A percentile compares a stretch with the other conserved stretches of the same genome.
Evolutionary conservation across 768 basidiomycete species (phyloP).

Genomic region (Rhizopogon salebrosus): DNA sequence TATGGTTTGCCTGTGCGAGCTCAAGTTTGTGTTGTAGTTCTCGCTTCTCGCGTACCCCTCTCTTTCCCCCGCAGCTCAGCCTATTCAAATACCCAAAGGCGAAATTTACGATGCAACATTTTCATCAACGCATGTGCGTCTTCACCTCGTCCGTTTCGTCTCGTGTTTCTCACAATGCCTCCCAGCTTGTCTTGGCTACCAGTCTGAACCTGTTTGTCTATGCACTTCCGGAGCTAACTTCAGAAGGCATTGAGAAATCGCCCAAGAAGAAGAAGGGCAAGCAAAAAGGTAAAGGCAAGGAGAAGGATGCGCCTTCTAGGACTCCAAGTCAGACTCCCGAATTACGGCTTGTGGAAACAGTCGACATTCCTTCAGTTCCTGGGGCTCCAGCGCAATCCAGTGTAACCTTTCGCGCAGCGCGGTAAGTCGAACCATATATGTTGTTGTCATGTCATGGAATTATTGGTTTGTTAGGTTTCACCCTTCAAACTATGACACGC

Average conservation of each 20-base stretch:
- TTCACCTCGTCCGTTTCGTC: neutral
- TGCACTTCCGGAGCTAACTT: constrained; percentile 35
- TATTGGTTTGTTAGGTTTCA: constrained; percentile 44
- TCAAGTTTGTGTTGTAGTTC: constrained; percentile 35
- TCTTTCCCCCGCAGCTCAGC: constrained; percentile 40
- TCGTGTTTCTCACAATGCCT: neutral
- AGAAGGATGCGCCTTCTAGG: constrained; percentile 36
- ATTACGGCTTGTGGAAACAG: constrained; percentile 42
- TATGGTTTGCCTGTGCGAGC: constrained; percentile 6
- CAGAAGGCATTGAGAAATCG: constrained; percentile 8
- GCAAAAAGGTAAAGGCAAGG: constrained; percentile 30
- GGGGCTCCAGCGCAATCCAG: constrained; percentile 39
- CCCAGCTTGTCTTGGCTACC: constrained; percentile 62
- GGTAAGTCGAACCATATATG: constrained; percentile 30
- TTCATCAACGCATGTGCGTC: constrained; percentile 54
- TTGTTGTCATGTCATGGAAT: constrained; percentile 4
- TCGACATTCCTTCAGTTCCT: constrained; percentile 49
- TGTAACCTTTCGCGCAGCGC: constrained; percentile 57
- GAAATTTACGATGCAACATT: constrained; percentile 89
- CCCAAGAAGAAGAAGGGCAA: constrained; percentile 30
- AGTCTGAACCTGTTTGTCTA: constrained; percentile 64
- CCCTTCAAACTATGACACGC: constrained; percentile 40
- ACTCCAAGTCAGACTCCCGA: constrained; percentile 5
- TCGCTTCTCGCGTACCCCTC: constrained; percentile 63
- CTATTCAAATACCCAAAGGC: constrained; percentile 53